A percentile compares a stretch with the other conserved stretches of the same genome.
phyloP scores from a whole-genome alignment of 805 yeast species.

The Ogataea saltuana region DNA sequence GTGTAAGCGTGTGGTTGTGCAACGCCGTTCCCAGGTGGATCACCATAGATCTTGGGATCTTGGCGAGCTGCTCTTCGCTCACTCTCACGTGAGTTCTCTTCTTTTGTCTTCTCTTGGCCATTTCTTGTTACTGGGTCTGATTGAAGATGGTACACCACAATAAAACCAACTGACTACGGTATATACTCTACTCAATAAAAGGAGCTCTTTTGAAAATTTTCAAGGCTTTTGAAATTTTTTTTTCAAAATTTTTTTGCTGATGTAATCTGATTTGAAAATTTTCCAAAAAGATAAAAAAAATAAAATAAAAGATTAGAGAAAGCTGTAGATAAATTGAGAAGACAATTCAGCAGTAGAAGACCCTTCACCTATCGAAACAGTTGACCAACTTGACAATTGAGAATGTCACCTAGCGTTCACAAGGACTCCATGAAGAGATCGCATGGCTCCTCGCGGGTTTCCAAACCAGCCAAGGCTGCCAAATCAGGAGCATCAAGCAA shows the following conservation, averaged over 20 bases:
- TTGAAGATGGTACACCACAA: too few species aligned
- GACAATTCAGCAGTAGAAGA: too few species aligned
- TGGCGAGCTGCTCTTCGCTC: conserved; percentile 64
- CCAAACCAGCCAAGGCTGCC: conserved; percentile 6
- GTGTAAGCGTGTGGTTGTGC: conserved; percentile 78
- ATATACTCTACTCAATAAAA: too few species aligned
- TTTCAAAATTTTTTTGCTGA: conserved; percentile 4
- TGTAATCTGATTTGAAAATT: conserved; percentile 7
- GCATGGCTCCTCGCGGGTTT: neutral
- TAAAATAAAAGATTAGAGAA: neutral
- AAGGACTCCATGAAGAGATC: conserved; percentile 4
- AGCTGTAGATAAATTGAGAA: too few species aligned
- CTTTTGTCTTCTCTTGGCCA: conserved; percentile 51
- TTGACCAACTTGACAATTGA: too few species aligned
- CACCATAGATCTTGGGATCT: conserved; percentile 93
- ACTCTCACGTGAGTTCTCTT: conserved; percentile 80
- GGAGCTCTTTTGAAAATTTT: conserved; percentile 2
- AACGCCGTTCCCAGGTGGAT: conserved; percentile 75
- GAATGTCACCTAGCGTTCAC: conserved; percentile 23
- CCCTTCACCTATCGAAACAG: too few species aligned
- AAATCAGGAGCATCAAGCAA: too few species aligned
- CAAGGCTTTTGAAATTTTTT: conserved; percentile 2
- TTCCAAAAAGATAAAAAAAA: conserved; percentile 4
- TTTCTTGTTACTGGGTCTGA: conserved; percentile 10
- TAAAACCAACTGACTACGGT: neutral